phyloP scores from a whole-genome alignment of 2,329 filamentous ascomycete species.

The Fusarium anguioides region DNA sequence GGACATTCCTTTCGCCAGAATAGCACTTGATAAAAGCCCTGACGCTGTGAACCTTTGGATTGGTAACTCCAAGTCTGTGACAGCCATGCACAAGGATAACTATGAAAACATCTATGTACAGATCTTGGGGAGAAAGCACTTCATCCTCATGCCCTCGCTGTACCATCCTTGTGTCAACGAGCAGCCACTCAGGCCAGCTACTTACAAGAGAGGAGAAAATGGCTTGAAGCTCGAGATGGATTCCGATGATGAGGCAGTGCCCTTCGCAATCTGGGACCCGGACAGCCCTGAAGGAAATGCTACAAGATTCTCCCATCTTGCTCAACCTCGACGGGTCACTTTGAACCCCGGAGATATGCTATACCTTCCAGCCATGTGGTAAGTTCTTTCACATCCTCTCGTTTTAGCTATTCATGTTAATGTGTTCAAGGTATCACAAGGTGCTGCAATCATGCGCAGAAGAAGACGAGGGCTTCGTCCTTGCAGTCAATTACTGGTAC shows the following conservation, averaged over 20 bases:
- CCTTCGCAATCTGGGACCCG: slow-evolving; percentile 81
- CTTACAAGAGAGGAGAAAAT: slow-evolving; percentile 61
- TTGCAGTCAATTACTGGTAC: slow-evolving; percentile 86
- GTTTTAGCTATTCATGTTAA: background rate
- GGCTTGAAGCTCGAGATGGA: slow-evolving; percentile 52
- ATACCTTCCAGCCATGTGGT: slow-evolving; percentile 86
- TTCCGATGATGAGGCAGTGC: slow-evolving; percentile 57
- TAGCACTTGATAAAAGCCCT: slow-evolving; percentile 72
- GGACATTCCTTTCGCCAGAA: slow-evolving; percentile 76
- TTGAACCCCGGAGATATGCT: slow-evolving; percentile 81
- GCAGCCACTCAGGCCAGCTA: slow-evolving; percentile 64
- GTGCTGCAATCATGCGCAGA: slow-evolving; percentile 76
- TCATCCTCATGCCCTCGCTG: slow-evolving; percentile 77
- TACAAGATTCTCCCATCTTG: slow-evolving; percentile 70
- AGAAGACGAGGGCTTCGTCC: slow-evolving; percentile 78
- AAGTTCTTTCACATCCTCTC: slow-evolving; percentile 36
- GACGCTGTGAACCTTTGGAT: slow-evolving; percentile 89
- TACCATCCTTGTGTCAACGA: slow-evolving; percentile 78
- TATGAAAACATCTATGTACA: slow-evolving; percentile 90
- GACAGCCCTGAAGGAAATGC: slow-evolving; percentile 62
- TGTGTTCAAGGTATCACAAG: slow-evolving; percentile 76
- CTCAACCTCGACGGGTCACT: slow-evolving; percentile 72
- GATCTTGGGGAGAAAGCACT: slow-evolving; percentile 77
- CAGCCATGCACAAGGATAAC: slow-evolving; percentile 82
- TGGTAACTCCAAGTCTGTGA: slow-evolving; percentile 75